phyloP scores from a whole-genome alignment of 2,329 filamentous ascomycete genomes.

The Colletotrichum scovillei region DNA sequence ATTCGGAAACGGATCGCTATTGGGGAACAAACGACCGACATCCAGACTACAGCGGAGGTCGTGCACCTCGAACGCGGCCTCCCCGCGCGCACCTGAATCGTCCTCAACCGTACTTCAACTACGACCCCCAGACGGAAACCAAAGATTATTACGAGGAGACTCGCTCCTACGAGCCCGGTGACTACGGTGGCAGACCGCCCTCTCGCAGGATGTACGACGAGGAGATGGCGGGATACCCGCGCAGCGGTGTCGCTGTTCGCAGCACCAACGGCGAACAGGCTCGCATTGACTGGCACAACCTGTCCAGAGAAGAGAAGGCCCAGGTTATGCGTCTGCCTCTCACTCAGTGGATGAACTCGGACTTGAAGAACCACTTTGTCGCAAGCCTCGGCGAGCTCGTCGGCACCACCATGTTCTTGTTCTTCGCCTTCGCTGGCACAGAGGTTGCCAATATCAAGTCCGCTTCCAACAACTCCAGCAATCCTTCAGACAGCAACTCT shows the following conservation, averaged over 20 bases:
- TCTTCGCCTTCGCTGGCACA: constrained; percentile 56
- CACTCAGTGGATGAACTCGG: constrained; percentile 59
- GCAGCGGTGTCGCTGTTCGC: constrained; percentile 16
- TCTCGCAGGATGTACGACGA: constrained; percentile 35
- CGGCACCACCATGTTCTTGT: constrained; percentile 56
- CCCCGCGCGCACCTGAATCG: constrained; percentile 36
- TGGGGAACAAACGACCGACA: constrained; percentile 27
- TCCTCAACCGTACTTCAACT: constrained; percentile 25
- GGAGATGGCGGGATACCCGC: constrained; percentile 30
- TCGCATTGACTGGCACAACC: constrained; percentile 50
- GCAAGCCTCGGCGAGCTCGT: constrained; percentile 52
- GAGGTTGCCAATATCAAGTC: constrained; percentile 53
- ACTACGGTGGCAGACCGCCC: constrained; percentile 24
- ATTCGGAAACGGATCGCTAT: constrained; percentile 30
- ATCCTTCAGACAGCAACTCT: constrained; percentile 43
- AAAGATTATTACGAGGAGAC: constrained; percentile 34
- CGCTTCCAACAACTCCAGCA: constrained; percentile 39
- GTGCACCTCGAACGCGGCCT: constrained; percentile 28
- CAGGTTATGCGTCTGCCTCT: constrained; percentile 57
- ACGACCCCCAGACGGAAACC: constrained; percentile 21
- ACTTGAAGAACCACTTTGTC: constrained; percentile 57
- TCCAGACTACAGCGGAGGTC: constrained; percentile 30
- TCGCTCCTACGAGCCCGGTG: constrained; percentile 24
- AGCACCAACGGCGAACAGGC: constrained; percentile 34
- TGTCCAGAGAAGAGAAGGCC: constrained; percentile 52